Conservation (phyloP, 495 filamentous ascomycete genomes). For the Trichodelitschia bisporula region DNA sequence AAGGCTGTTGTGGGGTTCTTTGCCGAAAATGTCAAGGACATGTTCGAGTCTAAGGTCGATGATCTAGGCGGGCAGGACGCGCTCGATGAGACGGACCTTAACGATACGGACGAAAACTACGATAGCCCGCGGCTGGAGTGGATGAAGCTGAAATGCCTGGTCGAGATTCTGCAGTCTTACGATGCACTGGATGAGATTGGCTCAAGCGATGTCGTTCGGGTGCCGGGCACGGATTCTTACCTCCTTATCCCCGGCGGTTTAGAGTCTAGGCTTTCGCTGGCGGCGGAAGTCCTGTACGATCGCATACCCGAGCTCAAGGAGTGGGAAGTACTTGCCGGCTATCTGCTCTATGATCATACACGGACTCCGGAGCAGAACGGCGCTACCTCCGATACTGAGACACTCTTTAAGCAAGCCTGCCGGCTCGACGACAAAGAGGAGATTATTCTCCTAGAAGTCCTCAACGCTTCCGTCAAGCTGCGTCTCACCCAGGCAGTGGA, state of each 20-base stretch:
- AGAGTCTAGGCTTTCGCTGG: constrained; percentile 65
- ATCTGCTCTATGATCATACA: constrained; percentile 80
- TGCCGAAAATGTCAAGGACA: constrained; percentile 55
- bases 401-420: constrained; percentile 35
- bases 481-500: constrained; percentile 29
- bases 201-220: constrained; percentile 11
- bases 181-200: constrained; percentile 15
- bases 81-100: constrained; percentile 21
- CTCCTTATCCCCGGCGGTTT: constrained; percentile 28
- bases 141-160: constrained; percentile 78
- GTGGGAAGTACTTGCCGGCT: constrained; percentile 75
- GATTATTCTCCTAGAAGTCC: constrained; percentile 59
- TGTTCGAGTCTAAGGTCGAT: constrained; percentile 55
- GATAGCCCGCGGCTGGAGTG: constrained; percentile 53
- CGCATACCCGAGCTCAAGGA: constrained; percentile 51
- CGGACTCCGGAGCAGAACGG: constrained; percentile 22
- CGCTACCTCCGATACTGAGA: constrained; percentile 23
- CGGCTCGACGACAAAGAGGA: constrained; percentile 60
- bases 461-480: constrained; percentile 53
- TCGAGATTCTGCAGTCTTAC: constrained; percentile 58
- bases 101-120: constrained; percentile 38
- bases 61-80: constrained; percentile 63
- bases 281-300: constrained; percentile 63
- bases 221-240: constrained; percentile 13
- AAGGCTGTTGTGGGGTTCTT: constrained; percentile 81